Evolutionary conservation across 768 basidiomycete species (phyloP).

Genomic region (Dentipellis fragilis): DNA sequence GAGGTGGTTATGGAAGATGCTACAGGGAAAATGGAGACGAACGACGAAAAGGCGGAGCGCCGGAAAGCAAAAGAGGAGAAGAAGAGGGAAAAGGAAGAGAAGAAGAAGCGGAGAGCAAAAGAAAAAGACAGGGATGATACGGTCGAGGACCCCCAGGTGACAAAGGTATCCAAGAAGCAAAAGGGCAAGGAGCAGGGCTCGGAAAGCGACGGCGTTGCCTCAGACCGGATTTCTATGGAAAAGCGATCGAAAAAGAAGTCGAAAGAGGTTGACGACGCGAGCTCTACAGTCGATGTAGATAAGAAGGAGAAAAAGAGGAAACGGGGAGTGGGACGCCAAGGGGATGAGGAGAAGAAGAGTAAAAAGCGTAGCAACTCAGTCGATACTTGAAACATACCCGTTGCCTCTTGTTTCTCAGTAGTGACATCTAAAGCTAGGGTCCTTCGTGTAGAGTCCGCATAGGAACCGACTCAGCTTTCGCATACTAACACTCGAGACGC

Average conservation of each 20-base stretch:
- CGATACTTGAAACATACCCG: too few species aligned
- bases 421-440: too few species aligned
- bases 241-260: neutral
- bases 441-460: too few species aligned
- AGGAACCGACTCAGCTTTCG: too few species aligned
- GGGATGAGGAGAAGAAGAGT: neutral
- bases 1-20: constrained; percentile 1
- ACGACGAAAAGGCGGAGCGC: constrained; percentile 10
- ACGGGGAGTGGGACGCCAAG: constrained; percentile 10
- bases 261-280: neutral
- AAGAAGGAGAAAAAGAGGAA: constrained; percentile 25
- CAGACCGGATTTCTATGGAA: too few species aligned
- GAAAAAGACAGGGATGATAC: constrained; percentile 7
- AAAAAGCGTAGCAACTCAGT: neutral
- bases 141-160: neutral
- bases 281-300: constrained; percentile 1
- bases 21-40: constrained; percentile 2
- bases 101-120: constrained; percentile 16
- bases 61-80: constrained; percentile 17
- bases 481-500: too few species aligned
- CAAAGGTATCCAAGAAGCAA: neutral
- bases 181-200: neutral
- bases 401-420: too few species aligned
- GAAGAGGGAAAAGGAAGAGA: constrained; percentile 23
- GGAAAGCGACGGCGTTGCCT: neutral